These are phyloP conservation scores for Mycena venus DNA, from an alignment of 768 basidiomycete species.

Conservation along the genomic window DNA sequence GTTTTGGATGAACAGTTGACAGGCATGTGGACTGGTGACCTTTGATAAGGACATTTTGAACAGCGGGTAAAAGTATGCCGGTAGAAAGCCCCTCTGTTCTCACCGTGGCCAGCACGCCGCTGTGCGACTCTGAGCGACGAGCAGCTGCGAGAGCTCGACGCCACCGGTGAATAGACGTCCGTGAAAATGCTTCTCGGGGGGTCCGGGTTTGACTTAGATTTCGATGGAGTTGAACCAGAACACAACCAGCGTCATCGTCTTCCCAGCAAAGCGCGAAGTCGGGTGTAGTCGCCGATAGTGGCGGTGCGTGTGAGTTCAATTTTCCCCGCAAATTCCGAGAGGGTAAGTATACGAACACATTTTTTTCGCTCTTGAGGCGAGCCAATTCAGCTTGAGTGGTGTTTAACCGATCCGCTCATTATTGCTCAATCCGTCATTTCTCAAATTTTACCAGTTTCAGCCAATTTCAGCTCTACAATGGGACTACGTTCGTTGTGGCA, in stretches of 20 bases:
- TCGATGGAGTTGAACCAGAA: not conserved
- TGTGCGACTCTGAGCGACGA: not conserved
- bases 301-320: not conserved
- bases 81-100: not conserved
- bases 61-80: slow-evolving; percentile 1
- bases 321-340: not conserved
- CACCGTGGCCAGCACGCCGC: not conserved
- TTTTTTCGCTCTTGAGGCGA: no score
- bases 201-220: not conserved
- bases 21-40: not conserved
- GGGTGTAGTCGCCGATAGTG: not conserved
- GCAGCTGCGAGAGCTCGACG: not conserved
- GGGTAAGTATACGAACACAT: no score
- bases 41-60: not conserved
- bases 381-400: no score
- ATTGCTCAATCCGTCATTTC: no score
- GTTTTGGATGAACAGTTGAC: not conserved
- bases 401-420: no score
- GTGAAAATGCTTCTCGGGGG: not conserved
- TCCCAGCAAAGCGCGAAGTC: not conserved
- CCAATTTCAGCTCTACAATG: no score
- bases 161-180: slow-evolving; percentile 12
- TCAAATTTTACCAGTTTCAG: no score
- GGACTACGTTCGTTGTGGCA: no score
- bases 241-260: no score